Base-by-base conservation (phyloP, 371 early-diverging fungal genomes). In the Actinomucor elegans region DNA sequence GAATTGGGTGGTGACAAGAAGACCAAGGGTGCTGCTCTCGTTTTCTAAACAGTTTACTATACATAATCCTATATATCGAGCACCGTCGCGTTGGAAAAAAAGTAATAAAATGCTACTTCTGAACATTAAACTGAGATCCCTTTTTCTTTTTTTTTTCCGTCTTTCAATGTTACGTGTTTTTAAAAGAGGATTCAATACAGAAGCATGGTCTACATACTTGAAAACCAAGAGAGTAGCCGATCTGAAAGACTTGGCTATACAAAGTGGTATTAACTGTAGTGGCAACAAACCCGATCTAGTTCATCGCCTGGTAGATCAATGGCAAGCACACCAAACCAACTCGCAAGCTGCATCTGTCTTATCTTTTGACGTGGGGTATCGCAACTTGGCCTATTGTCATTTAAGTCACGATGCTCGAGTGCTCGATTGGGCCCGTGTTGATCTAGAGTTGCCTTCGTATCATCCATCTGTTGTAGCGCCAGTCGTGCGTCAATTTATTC, bases 1-100 rank as follows among this genome's bases (percentile, higher is more conserved):
- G 98, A 99, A 84, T 90, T 99, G 58, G 99, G 99, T 80, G 99
- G 98, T 86, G 98, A 99, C 85, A 98, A 97, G 95, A 99, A 88
- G 68, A 70, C 61, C 59, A 66, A 61, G 76, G 89, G 89, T 80
- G 88, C 86, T 60, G 90, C 90, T 61, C 84, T 90, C 58, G 77
- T 80, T 61, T 90, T 89, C 84, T 89, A 86, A 85, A 59, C 46
- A 32, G 26, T 24, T n/a, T n/a, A n/a, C n/a, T n/a, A n/a, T n/a
- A n/a, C n/a, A n/a, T n/a, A n/a, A n/a, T 21, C 17, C 37, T 24
- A 28, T 48, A 35, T 36, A 24, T 48, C 26, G n/a, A n/a, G n/a
- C n/a, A n/a, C n/a, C n/a, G n/a, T n/a, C n/a, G n/a, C n/a, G n/a
- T n/a, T n/a, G n/a, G n/a, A n/a, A n/a, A n/a, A n/a, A n/a, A n/a